Evolutionary conservation across 352 stramenopile species (phyloP), one percentile per base, ranked within the genome.

Genomic region (Phytopythium montanum): DNA sequence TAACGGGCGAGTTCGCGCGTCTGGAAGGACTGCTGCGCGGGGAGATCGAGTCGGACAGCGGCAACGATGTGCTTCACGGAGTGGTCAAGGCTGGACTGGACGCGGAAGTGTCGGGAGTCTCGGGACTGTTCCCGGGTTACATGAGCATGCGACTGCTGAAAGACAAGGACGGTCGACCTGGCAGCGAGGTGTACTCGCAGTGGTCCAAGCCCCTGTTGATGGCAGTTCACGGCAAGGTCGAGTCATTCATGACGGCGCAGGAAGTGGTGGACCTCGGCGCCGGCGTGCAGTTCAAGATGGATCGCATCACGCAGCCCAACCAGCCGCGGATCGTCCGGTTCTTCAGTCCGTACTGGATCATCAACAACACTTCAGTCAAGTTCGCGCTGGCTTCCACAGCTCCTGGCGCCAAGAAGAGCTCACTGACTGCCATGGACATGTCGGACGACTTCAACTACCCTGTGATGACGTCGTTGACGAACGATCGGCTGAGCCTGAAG

Each of bases 161-260:
- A 26, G 79, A 63, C 26, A 67, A 77, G 23, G 76, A 59, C 28
- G 26, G 25, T 16, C 38, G 28, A 18, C 16, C 33, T 12, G 53
- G 60, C 26, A 76, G 72, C 52, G 60, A 66, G 21, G 60, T 69
- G 8, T 59, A 48, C 4, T 91, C 84, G 19, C 53, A 66, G 18
- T 95, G 86, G 86, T 95, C 84, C 6, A 92, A 90, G 64, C 77
- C 86, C n/a, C 65, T 92, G 56, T 48, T 95, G 53, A 93, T 95
- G 82, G 87, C 85, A 42, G 87, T 94, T 39, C 84, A 94, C 54
- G 74, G 76, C 18, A 64, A 72, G 29, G 65, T 90, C 2, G 79
- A 94, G 16, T 78, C 85, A 18, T 95, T 95, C 60, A 84, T 75
- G n/a, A 91, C 84, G 28, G 66, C 66, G 2, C 68, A 70, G 34